These are phyloP conservation scores for Boletus subcaerulescens DNA, from an alignment of 768 basidiomycete genomes.

Conservation along the genomic window DNA sequence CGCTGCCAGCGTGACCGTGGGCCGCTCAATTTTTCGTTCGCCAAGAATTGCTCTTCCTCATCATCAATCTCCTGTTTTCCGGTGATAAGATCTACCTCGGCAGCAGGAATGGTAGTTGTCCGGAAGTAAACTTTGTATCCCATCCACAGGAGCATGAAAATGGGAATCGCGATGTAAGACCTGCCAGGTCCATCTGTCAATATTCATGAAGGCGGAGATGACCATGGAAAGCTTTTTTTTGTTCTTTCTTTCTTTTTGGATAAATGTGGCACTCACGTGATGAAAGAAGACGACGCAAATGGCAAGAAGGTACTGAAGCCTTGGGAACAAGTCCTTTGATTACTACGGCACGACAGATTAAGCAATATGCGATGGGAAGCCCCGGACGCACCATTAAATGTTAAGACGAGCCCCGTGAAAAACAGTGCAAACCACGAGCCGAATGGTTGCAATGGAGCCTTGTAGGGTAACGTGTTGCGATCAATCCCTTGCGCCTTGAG, in stretches of 20 bases:
- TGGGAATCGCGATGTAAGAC: constrained; percentile 15
- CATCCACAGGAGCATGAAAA: constrained; percentile 10
- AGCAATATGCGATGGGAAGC: constrained; percentile 4
- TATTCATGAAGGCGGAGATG: constrained; percentile 25
- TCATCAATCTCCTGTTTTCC: constrained; percentile 61
- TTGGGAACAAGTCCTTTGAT: constrained; percentile 11
- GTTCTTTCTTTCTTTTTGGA: background rate
- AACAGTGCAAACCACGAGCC: constrained; percentile 58
- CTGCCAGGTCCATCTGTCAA: constrained; percentile 11
- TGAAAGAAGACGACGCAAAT: constrained; percentile 53
- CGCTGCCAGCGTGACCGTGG: constrained; percentile 17
- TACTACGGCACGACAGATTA: constrained; percentile 7
- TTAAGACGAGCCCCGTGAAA: constrained; percentile 48
- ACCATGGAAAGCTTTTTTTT: constrained; percentile 14
- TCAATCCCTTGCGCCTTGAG: constrained; percentile 38
- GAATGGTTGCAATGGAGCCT: constrained; percentile 63
- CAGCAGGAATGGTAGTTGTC: constrained; percentile 29
- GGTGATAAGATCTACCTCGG: constrained; percentile 58
- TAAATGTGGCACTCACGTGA: constrained; percentile 46
- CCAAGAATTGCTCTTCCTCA: constrained; percentile 53
- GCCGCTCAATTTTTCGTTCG: constrained; percentile 41
- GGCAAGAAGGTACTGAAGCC: constrained; percentile 24
- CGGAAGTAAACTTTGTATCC: constrained; percentile 27
- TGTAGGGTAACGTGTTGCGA: constrained; percentile 44
- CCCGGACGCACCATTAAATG: constrained; percentile 48